Evolutionary conservation across 371 early-diverging fungal species (phyloP), one percentile per base, ranked within the genome.

Genomic region (Mortierella sp.): DNA sequence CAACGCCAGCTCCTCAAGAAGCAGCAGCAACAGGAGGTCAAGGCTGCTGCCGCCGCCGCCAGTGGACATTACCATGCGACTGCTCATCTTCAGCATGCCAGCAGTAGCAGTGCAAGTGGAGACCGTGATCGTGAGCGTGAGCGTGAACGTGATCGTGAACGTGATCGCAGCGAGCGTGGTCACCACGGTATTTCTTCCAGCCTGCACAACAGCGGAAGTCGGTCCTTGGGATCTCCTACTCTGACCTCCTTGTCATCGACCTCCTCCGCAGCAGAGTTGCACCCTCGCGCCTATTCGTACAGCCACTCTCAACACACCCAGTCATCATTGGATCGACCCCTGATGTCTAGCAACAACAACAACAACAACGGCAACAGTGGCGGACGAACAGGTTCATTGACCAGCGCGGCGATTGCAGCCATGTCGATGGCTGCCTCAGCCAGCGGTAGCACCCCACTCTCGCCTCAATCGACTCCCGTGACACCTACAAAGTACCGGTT

Each of bases 401-500:
- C 64, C 64, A 64, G 64, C 64, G 64, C 64, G 19, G 64, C 64
- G 4, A 64, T 64, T 34, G 64, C 64, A 31, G 50, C 46, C 50
- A 61, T 67, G 51, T 46, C 72, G 53, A 26, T 51, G 72, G 48
- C 71, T 0, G 73, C 43, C 43, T 40, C 43, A 4, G 43, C 50
- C 0, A 34, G 34, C 28, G 50, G n/a, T 14, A 72, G 72, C 73
- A 75, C 82, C 6, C 75, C 82, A 16, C 82, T 75, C 5, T 83
- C 83, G 70, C 83, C 83, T 0, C 80, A 75, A 43, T 83, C 83
- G 37, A 83, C 83, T 13, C 83, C 83, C 0, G 79, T 67, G 3
- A 83, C 83, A 46, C 83, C 83, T 40, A 83, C 80, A 0, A 82
- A 78, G 61, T 82, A 82, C 40, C 83, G 83, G 1, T 83, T 83